Evolutionary conservation across 805 yeast genomes (phyloP).

Genomic region (Metschnikowia rubicola): DNA sequence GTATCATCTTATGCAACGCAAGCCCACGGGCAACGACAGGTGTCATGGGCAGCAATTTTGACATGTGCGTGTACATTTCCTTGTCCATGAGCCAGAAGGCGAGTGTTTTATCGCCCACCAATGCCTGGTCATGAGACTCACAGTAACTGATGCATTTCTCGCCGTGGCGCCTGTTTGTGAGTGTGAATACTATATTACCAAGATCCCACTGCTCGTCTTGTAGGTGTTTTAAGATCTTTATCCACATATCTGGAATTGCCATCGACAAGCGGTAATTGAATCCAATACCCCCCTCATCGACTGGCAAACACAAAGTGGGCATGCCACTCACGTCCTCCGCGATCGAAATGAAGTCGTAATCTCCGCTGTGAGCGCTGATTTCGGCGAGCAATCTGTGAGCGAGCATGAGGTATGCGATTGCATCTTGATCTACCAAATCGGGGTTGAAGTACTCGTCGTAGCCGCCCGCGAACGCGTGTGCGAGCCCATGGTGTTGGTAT

Average conservation of each 20-base stretch:
- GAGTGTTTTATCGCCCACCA: slow-evolving; percentile 93
- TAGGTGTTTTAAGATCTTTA: slow-evolving; percentile 80
- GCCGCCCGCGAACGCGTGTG: slow-evolving; percentile 86
- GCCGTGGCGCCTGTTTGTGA: slow-evolving; percentile 82
- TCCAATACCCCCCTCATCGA: slow-evolving; percentile 80
- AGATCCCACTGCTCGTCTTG: slow-evolving; percentile 90
- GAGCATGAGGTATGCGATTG: slow-evolving; percentile 79
- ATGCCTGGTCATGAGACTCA: slow-evolving; percentile 95
- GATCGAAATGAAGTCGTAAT: slow-evolving; percentile 59
- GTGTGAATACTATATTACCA: slow-evolving; percentile 71
- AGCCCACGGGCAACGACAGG: slow-evolving; percentile 85
- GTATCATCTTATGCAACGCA: slow-evolving; percentile 85
- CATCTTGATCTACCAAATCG: slow-evolving; percentile 80
- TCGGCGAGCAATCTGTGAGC: slow-evolving; percentile 77
- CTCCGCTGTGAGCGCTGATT: slow-evolving; percentile 37
- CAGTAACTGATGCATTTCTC: slow-evolving; percentile 90
- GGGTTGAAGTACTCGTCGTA: slow-evolving; percentile 85
- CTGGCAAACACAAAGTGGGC: slow-evolving; percentile 86
- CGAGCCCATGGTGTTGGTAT: slow-evolving; percentile 88
- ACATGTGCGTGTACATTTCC: slow-evolving; percentile 97
- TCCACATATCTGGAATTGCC: slow-evolving; percentile 99
- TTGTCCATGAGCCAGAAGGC: slow-evolving; percentile 99
- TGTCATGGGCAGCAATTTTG: slow-evolving; percentile 65
- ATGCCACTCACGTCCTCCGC: slow-evolving; percentile 98
- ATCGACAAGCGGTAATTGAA: slow-evolving; percentile 90